Conservation (phyloP, 2,329 filamentous ascomycete species). For the Cephalotrichum gorgonifer region DNA sequence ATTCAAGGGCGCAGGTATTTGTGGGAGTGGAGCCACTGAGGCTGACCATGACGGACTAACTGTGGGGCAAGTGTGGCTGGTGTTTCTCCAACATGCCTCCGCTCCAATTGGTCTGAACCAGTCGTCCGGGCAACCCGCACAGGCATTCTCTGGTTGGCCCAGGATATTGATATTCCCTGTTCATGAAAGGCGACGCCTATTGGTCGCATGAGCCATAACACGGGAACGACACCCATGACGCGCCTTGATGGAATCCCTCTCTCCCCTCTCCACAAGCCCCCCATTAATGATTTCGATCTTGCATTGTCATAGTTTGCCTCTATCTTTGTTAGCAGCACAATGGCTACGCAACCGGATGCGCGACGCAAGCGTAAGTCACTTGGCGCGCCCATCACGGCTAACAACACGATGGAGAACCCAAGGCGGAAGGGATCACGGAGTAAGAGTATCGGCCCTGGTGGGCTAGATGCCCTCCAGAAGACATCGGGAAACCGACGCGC, state of each 20-base stretch:
- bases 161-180: constrained; percentile 1
- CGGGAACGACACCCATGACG: not conserved
- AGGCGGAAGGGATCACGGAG: constrained; percentile 70
- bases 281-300: not conserved
- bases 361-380: constrained; percentile 63
- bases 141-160: not conserved
- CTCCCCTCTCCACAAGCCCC: not conserved
- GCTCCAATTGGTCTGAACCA: not conserved
- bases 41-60: not conserved
- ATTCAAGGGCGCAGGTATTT: constrained; percentile 4
- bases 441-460: constrained; percentile 92
- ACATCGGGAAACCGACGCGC: constrained; percentile 68
- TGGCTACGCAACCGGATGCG: constrained; percentile 43
- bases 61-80: not conserved
- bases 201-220: constrained; percentile 2
- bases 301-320: constrained; percentile 17
- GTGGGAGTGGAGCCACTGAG: constrained; percentile 1
- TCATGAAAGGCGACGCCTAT: not conserved
- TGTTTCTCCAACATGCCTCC: no score
- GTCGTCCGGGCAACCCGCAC: constrained; percentile 3
- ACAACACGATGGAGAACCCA: constrained; percentile 53
- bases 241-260: not conserved
- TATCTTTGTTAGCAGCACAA: constrained; percentile 12
- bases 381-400: constrained; percentile 40
- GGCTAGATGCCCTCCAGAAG: constrained; percentile 70